Conservation (phyloP, 2,329 filamentous ascomycete genomes). For the Simplicillium aogashimaense region DNA sequence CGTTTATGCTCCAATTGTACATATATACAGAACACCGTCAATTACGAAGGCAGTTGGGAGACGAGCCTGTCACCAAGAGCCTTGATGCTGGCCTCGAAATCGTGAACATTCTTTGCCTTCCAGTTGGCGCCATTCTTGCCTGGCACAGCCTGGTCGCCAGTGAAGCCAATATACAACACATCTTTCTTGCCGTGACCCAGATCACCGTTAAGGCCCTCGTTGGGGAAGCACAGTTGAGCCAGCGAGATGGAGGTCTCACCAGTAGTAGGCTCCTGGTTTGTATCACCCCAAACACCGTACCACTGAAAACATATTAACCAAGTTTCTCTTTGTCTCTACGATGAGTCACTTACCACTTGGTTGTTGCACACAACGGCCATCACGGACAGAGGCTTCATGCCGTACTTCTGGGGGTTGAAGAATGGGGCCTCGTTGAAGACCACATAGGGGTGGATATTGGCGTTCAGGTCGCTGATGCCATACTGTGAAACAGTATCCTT, state of each 20-base stretch:
- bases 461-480: slow-evolving; percentile 26
- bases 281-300: slow-evolving; percentile 47
- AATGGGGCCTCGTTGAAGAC: slow-evolving; percentile 29
- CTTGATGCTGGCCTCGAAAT: slow-evolving; percentile 38
- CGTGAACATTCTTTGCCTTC: slow-evolving; percentile 29
- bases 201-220: slow-evolving; percentile 33
- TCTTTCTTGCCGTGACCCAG: slow-evolving; percentile 41
- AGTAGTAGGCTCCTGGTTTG: slow-evolving; percentile 35
- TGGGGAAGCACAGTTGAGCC: slow-evolving; percentile 39
- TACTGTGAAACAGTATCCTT: slow-evolving; percentile 19
- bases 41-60: background rate
- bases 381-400: slow-evolving; percentile 33
- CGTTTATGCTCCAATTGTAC: too few relatives aligned
- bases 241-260: slow-evolving; percentile 42
- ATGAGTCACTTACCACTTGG: slow-evolving; percentile 19
- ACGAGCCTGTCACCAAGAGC: slow-evolving; percentile 35
- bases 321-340: slow-evolving; percentile 9
- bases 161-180: slow-evolving; percentile 47
- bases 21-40: too few relatives aligned
- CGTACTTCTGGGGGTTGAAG: slow-evolving; percentile 23
- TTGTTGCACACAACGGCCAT: slow-evolving; percentile 38
- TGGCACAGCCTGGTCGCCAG: slow-evolving; percentile 37
- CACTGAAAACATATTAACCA: background rate
- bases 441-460: slow-evolving; percentile 36
- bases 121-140: slow-evolving; percentile 38